Conservation (phyloP, 306 rosid species). For the Castanea sativa region DNA sequence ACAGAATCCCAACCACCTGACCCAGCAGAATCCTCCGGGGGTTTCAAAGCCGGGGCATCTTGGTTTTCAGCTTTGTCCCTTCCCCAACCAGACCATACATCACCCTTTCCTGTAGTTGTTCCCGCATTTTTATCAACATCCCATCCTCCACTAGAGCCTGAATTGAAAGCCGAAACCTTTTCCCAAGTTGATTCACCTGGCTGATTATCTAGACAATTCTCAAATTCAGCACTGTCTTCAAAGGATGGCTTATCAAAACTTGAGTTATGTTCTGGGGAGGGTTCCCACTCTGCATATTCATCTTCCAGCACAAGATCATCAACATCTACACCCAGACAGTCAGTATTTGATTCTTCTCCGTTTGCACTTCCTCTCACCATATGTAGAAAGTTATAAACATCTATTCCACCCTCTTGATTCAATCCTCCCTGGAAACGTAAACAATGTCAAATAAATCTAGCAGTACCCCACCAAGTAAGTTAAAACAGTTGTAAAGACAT, state of each 20-base stretch:
- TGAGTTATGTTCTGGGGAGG: conserved; percentile 60
- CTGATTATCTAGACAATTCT: conserved; percentile 17
- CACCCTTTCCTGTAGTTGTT: conserved; percentile 3
- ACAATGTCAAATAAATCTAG: conserved; percentile 14
- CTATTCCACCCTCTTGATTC: conserved; percentile 54
- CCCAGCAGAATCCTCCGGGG: conserved; percentile 8
- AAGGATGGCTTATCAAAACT: conserved; percentile 63
- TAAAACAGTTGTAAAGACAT: background rate
- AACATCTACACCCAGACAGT: conserved; percentile 72
- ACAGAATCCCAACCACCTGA: conserved; percentile 29
- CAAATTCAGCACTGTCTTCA: conserved; percentile 56
- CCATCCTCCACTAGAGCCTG: conserved; percentile 4
- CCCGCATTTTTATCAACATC: background rate
- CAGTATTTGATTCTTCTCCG: conserved; percentile 55
- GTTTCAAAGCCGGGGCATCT: background rate
- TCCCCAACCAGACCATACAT: conserved; percentile 23
- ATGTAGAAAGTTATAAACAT: conserved; percentile 69
- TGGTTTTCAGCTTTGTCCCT: background rate
- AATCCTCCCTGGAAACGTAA: conserved; percentile 49
- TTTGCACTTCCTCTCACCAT: conserved; percentile 52
- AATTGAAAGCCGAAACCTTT: conserved; percentile 21
- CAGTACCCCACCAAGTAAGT: background rate
- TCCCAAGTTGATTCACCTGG: conserved; percentile 37
- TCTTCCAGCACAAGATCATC: conserved; percentile 59
- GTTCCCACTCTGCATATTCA: conserved; percentile 41